Percentiles rank a stretch among this genome's conserved stretches.
These are phyloP conservation scores for Aquilaria yunnanensis DNA, from an alignment of 345 rosid genomes.

Conservation along the genomic window DNA sequence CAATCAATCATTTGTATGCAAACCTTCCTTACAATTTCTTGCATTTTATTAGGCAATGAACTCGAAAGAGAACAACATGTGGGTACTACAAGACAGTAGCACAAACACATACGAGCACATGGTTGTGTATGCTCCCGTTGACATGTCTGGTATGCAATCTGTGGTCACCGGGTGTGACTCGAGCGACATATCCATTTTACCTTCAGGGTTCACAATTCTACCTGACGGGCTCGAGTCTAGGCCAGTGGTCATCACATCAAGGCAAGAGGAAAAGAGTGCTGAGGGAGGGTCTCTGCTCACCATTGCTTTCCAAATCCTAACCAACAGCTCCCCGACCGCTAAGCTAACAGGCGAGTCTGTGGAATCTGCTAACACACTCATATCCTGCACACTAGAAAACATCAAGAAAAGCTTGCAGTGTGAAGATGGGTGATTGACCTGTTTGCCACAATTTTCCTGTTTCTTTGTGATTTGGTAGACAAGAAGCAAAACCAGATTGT, in stretches of 20 bases:
- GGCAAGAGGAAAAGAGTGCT: slow-evolving; percentile 62
- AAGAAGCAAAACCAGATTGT: neutral
- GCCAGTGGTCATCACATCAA: slow-evolving; percentile 76
- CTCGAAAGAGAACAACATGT: slow-evolving; percentile 59
- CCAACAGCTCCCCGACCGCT: slow-evolving; percentile 63
- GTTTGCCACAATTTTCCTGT: neutral
- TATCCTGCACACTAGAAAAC: slow-evolving; percentile 71
- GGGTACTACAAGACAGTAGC: slow-evolving; percentile 87
- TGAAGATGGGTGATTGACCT: slow-evolving; percentile 51
- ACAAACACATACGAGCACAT: slow-evolving; percentile 81
- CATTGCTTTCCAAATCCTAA: slow-evolving; percentile 68
- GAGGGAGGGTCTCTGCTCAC: slow-evolving; percentile 92
- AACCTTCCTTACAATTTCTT: neutral
- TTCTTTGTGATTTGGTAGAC: slow-evolving; percentile 15
- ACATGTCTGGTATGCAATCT: slow-evolving; percentile 65
- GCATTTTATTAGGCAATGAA: slow-evolving; percentile 48
- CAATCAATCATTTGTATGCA: neutral
- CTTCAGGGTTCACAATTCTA: slow-evolving; percentile 93
- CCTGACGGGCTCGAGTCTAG: slow-evolving; percentile 86
- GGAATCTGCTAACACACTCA: slow-evolving; percentile 66
- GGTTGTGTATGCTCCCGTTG: slow-evolving; percentile 83
- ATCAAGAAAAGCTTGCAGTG: slow-evolving; percentile 80
- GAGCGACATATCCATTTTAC: slow-evolving; percentile 68
- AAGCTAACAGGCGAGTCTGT: slow-evolving; percentile 70
- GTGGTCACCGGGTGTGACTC: slow-evolving; percentile 92